Conservation (phyloP, 2,329 filamentous ascomycete species). For the Chaetomium olivaceum region DNA sequence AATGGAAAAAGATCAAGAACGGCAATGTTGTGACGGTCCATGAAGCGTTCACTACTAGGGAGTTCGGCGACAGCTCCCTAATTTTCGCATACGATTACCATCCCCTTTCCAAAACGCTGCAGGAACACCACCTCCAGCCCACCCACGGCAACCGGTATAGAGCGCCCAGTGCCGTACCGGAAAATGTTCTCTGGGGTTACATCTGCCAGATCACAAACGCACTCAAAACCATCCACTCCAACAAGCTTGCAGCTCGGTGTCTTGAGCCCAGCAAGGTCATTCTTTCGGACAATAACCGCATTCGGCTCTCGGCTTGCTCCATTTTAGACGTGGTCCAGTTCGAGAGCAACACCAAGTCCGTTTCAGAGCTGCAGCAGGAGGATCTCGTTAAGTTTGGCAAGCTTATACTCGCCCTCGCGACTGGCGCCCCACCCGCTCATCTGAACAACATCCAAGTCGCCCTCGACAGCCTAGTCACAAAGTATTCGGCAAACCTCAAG, state of each 20-base stretch:
- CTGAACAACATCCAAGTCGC: conserved; percentile 66
- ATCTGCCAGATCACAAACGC: conserved; percentile 88
- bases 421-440: conserved; percentile 58
- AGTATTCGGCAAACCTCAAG: conserved; percentile 75
- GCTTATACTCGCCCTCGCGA: conserved; percentile 79
- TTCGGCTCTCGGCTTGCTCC: conserved; percentile 84
- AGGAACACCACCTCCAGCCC: conserved; percentile 71
- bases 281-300: conserved; percentile 83
- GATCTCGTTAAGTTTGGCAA: conserved; percentile 84
- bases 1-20: conserved; percentile 84
- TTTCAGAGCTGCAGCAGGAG: conserved; percentile 80
- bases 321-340: conserved; percentile 88
- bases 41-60: conserved; percentile 89
- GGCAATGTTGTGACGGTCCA: conserved; percentile 82
- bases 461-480: conserved; percentile 71
- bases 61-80: conserved; percentile 91
- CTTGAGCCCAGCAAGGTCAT: conserved; percentile 88
- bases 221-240: conserved; percentile 79
- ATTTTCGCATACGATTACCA: conserved; percentile 94
- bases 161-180: conserved; percentile 51
- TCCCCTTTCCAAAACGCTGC: conserved; percentile 84
- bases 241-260: conserved; percentile 79
- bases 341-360: conserved; percentile 62
- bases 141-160: conserved; percentile 48
- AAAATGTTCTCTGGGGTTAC: conserved; percentile 85